Evolutionary conservation across 768 basidiomycete species (phyloP), one percentile per base, ranked within the genome.

Genomic region (Tulasnella calospora): DNA sequence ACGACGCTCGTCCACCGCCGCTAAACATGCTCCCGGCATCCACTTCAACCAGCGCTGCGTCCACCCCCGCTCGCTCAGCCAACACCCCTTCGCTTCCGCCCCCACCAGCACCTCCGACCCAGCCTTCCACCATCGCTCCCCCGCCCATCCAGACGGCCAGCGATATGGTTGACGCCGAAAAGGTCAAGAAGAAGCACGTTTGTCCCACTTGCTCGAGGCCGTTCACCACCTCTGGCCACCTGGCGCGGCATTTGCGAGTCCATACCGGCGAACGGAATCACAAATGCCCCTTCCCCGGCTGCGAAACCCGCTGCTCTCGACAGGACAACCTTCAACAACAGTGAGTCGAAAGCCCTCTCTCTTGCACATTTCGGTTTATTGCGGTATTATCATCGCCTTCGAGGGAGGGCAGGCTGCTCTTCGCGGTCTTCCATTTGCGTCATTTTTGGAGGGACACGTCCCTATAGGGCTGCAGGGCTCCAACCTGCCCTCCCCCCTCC

Each of bases 181-280:
- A 83, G 72, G 83, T 82, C n/a, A 83, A 84, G 73, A 83, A 83
- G 76, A 83, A 83, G 67, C 89, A 95, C 81, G 84, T 92, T 77
- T 96, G 95, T 83, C 81, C 84, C 0, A 90, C 89, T 6, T 96
- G 95, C 84, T 87, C 90, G 3, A 89, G 93, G 67, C 88, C 89
- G 0, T 96, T 96, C 84, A 94, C 94, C 76, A 96, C 95, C 35
- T 92, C 91, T 79, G 95, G 95, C 23, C 95, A 96, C 83, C 88
- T 96, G 27, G 92, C 94, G 0, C 89, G 95, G 71, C 95, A 96
- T 83, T 88, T 92, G n/a, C 87, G 94, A 77, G 92, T 95, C 17
- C 95, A 96, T 85, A 96, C 95, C 21, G 95, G 95, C 55, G 95
- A 96, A 82, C 88, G 94, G 80, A 95, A 96, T 85, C 94, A 96